Evolutionary conservation across 164 flowering plant species (phyloP).

Genomic region (Pachysandra terminalis): DNA sequence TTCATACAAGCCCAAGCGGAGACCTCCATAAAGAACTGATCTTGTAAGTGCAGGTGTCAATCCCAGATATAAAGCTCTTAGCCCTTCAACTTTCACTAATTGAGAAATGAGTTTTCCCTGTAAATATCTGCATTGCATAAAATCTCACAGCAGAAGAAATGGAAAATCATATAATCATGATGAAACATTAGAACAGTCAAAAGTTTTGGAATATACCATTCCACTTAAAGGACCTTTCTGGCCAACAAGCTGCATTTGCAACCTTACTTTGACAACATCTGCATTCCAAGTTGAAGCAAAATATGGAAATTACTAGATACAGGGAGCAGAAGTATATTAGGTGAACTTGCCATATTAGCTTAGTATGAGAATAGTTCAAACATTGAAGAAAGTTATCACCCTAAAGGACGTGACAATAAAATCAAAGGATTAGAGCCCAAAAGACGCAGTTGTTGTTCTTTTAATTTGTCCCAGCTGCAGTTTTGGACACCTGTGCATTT

Average conservation of each 20-base stretch:
- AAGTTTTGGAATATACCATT: constrained; percentile 48
- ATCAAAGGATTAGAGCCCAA: no score
- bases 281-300: constrained; percentile 28
- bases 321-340: neutral
- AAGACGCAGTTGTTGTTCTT: no score
- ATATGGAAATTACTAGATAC: neutral
- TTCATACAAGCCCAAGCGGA: constrained; percentile 88
- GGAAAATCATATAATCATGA: constrained; percentile 7
- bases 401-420: neutral
- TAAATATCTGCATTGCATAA: constrained; percentile 11
- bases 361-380: neutral
- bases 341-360: no score
- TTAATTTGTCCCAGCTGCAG: no score
- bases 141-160: constrained; percentile 5
- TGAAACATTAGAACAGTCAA: neutral
- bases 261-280: constrained; percentile 97
- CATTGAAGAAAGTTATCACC: neutral
- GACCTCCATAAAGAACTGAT: constrained; percentile 89
- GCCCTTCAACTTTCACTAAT: constrained; percentile 74
- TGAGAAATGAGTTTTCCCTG: constrained; percentile 64
- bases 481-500: no score
- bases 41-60: constrained; percentile 78
- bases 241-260: constrained; percentile 97
- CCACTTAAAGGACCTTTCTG: constrained; percentile 84
- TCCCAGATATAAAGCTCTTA: constrained; percentile 72